A percentile compares a stretch with the other conserved stretches of the same genome.
Evolutionary conservation across 2,329 filamentous ascomycete genomes (phyloP).

Genomic region (Penicillium hordei): DNA sequence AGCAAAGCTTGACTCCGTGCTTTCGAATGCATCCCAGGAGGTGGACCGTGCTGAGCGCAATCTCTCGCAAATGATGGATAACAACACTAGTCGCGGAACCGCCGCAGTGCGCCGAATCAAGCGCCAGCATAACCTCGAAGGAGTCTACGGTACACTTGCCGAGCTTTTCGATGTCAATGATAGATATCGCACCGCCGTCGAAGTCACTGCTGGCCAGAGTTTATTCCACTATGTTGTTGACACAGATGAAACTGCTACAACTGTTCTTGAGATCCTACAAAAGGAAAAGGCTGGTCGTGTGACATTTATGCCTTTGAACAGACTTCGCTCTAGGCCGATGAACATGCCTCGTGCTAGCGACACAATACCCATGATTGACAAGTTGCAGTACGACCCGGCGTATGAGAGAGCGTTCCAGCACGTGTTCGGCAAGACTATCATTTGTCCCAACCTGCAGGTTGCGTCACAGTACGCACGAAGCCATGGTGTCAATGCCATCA

Average conservation of each 20-base stretch:
- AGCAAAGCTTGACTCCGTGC: conserved; percentile 76
- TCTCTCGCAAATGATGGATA: conserved; percentile 83
- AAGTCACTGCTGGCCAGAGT: conserved; percentile 88
- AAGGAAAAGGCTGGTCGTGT: conserved; percentile 79
- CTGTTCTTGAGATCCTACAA: conserved; percentile 75
- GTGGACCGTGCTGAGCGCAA: conserved; percentile 73
- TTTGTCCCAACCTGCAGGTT: conserved; percentile 85
- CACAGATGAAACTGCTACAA: conserved; percentile 80
- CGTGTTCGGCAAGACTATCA: conserved; percentile 92
- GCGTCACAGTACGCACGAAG: conserved; percentile 89
- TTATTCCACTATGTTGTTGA: conserved; percentile 97
- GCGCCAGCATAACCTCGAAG: conserved; percentile 73
- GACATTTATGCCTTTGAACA: conserved; percentile 91
- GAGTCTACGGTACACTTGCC: conserved; percentile 87
- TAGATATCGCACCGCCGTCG: conserved; percentile 81
- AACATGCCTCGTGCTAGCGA: conserved; percentile 85
- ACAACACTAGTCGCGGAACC: conserved; percentile 79
- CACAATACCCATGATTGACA: conserved; percentile 81
- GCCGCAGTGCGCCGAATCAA: conserved; percentile 84
- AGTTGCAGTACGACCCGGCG: conserved; percentile 72
- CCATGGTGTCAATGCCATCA: conserved; percentile 89
- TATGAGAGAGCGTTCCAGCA: conserved; percentile 89
- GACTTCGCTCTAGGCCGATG: conserved; percentile 67
- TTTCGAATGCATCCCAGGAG: conserved; percentile 73
- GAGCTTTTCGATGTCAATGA: conserved; percentile 88